phyloP scores from a whole-genome alignment of 225 moss, liverwort and hornwort species.

The Straminergon stramineum region DNA sequence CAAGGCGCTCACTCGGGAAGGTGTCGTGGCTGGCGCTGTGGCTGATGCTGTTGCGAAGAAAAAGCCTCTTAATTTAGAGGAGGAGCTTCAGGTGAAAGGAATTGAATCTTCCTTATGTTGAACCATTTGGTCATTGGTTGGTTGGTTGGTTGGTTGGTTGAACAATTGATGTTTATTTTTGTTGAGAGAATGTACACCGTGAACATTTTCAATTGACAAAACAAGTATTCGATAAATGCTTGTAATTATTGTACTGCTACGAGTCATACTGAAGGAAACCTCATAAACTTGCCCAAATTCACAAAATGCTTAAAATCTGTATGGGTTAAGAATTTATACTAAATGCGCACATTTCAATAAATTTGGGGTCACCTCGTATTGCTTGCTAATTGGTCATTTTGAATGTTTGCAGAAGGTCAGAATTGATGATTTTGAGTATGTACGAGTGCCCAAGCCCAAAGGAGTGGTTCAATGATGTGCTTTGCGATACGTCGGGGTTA shows the following conservation, averaged over 20 bases:
- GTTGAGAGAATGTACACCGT: neutral
- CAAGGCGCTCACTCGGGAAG: conserved; percentile 71
- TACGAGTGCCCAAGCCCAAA: conserved; percentile 77
- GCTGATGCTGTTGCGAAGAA: conserved; percentile 53
- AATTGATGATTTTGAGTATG: conserved; percentile 79
- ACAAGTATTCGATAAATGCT: neutral
- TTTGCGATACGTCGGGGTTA: neutral
- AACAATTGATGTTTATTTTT: neutral
- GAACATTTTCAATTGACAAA: neutral
- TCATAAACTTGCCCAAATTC: neutral
- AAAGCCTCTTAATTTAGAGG: conserved; percentile 68
- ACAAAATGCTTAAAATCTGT: too few species aligned
- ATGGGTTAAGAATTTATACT: neutral
- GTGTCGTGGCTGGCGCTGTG: conserved; percentile 33
- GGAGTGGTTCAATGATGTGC: conserved; percentile 10
- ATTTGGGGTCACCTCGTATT: neutral
- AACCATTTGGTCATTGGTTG: neutral
- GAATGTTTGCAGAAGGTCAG: conserved; percentile 45
- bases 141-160: neutral
- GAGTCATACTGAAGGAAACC: neutral
- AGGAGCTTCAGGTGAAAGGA: conserved; percentile 64
- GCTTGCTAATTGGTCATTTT: neutral
- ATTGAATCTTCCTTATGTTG: neutral
- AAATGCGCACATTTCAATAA: too few species aligned
- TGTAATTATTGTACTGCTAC: neutral